phyloP scores from a whole-genome alignment of 192 early-diverging fungal genomes.

The Coemansia sp. region DNA sequence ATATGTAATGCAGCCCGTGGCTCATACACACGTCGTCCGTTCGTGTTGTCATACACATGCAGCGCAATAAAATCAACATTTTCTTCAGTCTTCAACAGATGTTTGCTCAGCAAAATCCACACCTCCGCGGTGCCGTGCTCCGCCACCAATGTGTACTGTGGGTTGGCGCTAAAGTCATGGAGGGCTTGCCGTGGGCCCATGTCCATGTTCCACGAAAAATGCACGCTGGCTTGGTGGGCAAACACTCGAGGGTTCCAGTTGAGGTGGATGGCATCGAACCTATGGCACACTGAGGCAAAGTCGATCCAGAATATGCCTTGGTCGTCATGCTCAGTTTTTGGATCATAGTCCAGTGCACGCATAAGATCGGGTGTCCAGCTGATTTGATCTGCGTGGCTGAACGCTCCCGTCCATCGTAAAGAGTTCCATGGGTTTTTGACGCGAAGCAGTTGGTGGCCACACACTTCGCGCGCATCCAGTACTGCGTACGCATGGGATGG shows the following conservation, averaged over 20 bases:
- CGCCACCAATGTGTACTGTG: slow-evolving; percentile 74
- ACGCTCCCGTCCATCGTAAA: slow-evolving; percentile 80
- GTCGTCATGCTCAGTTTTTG: slow-evolving; percentile 63
- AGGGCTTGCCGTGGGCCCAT: slow-evolving; percentile 55
- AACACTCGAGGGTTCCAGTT: slow-evolving; percentile 88
- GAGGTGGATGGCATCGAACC: slow-evolving; percentile 86
- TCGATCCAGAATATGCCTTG: slow-evolving; percentile 90
- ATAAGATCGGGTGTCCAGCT: slow-evolving; percentile 74
- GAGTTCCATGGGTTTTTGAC: slow-evolving; percentile 95
- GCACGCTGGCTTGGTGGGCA: slow-evolving; percentile 63
- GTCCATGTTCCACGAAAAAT: slow-evolving; percentile 53
- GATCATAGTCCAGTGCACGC: slow-evolving; percentile 70
- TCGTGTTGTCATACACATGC: slow-evolving; percentile 74
- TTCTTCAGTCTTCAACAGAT: slow-evolving; percentile 76
- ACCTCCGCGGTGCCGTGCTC: slow-evolving; percentile 45
- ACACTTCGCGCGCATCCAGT: slow-evolving; percentile 62
- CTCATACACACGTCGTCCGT: slow-evolving; percentile 66
- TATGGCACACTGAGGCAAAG: slow-evolving; percentile 72
- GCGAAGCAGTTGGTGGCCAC: slow-evolving; percentile 67
- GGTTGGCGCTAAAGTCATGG: slow-evolving; percentile 71
- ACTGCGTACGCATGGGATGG: slow-evolving; percentile 91
- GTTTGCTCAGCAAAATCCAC: slow-evolving; percentile 83
- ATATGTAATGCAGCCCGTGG: slow-evolving; percentile 63
- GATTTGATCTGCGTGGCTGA: slow-evolving; percentile 62
- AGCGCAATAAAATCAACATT: slow-evolving; percentile 87